These are phyloP conservation scores for Leccinum rimulosum DNA, from an alignment of 768 basidiomycete genomes.

Conservation along the genomic window DNA sequence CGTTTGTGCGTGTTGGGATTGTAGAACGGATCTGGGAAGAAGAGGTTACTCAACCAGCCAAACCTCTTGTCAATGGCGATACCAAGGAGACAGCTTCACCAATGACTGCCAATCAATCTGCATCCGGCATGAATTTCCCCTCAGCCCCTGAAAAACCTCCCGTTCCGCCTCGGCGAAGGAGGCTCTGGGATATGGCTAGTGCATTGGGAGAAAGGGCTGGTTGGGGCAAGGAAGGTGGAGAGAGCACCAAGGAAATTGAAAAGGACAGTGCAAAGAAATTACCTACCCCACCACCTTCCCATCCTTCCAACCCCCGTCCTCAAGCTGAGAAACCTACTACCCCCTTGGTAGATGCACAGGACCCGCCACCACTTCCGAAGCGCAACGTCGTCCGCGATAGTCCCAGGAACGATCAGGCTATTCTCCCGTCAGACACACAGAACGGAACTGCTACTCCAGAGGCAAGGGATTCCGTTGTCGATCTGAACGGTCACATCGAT, in stretches of 20 bases:
- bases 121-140: neutral
- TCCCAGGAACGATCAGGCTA: conserved; percentile 11
- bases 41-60: conserved; percentile 43
- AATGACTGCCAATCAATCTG: conserved; percentile 3
- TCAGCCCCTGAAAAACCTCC: conserved; percentile 48
- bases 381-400: conserved; percentile 40
- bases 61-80: conserved; percentile 17
- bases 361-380: conserved; percentile 52
- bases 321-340: conserved; percentile 13
- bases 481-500: conserved; percentile 5
- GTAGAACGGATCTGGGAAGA: conserved; percentile 91
- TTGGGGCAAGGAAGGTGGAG: conserved; percentile 45
- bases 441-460: neutral
- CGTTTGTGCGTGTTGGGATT: conserved; percentile 78
- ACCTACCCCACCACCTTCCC: conserved; percentile 25
- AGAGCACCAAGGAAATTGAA: conserved; percentile 34
- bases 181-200: conserved; percentile 68
- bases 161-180: conserved; percentile 58
- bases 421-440: neutral
- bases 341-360: conserved; percentile 10
- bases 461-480: neutral
- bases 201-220: conserved; percentile 58
- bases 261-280: conserved; percentile 23
- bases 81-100: neutral
- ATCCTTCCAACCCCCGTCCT: conserved; percentile 23